Base-by-base conservation (phyloP, 768 basidiomycete genomes). In the Tylopilus plumbeoviolaceoides region DNA sequence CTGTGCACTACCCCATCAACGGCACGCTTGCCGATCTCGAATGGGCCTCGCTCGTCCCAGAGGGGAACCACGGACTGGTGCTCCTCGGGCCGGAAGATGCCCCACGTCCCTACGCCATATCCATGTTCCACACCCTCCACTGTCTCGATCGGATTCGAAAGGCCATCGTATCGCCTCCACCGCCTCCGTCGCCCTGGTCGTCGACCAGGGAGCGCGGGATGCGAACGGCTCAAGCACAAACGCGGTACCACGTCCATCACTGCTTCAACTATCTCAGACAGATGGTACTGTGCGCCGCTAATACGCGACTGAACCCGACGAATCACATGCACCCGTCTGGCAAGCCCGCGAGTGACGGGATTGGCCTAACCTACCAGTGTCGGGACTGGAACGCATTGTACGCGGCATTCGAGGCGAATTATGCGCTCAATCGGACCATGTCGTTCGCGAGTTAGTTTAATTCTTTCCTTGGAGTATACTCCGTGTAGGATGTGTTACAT, bases 61-160 rank as follows among this genome's bases (percentile, higher is more conserved):
- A 42, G 1, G 55, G 45, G 0, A 61, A 64, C 48, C 44, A 59
- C 36, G 65, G 62, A 0, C 40, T 65, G n/a, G 46, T 65, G 8
- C 30, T 51, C 23, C 35, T 64, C 35, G 57, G 57, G 5, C 47
- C 52, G 4, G 53, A 61, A 20, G 48, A 55, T 7, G 12, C 55
- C 2, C 38, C 38, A 5, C 63, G 65, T 15, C 67, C 73, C 2
- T 74, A 68, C 55, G 69, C 70, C 9, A 55, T 75, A 28, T 50
- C 66, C 30, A 69, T 76, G 60, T 66, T 77, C 36, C 75, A 77
- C 60, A 68, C 72, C 33, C 61, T 77, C 0, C 71, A 72, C 21
- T 75, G 75, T 51, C 62, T 76, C 56, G 60, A 75, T 40, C 56
- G 74, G 17, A 44, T 75, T n/a, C 67, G 72, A 25, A 56, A 30